These are phyloP conservation scores for Schizophyllum commune DNA, from an alignment of 1,284 basidiomycete species.

Conservation along the genomic window DNA sequence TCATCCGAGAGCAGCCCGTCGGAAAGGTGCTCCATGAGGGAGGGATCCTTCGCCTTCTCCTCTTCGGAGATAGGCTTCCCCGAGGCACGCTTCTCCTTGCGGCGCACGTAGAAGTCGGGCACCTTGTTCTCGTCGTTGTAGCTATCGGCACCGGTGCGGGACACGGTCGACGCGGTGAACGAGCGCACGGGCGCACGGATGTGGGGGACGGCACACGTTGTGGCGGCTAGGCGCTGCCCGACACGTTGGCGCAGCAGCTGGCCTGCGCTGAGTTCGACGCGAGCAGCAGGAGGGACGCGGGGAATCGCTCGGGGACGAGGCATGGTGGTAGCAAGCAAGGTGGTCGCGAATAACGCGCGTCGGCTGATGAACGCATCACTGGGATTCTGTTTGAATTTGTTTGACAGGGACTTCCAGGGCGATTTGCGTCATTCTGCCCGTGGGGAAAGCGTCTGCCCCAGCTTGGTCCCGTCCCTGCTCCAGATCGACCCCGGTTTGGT, in stretches of 20 bases:
- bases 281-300: neutral
- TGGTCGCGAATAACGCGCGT: neutral
- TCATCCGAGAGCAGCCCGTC: constrained; percentile 6
- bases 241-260: neutral
- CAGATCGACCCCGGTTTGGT: neutral
- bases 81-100: constrained; percentile 1
- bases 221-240: too few species aligned
- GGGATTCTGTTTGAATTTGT: neutral
- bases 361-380: neutral
- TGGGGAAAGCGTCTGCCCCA: neutral
- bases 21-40: constrained; percentile 3
- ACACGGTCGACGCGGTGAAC: neutral
- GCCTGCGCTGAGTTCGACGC: neutral
- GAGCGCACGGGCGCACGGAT: too few species aligned
- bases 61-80: neutral
- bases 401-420: neutral
- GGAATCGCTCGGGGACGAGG: neutral
- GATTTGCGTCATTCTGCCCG: neutral
- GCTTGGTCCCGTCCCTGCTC: neutral
- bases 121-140: constrained; percentile 3
- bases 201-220: too few species aligned
- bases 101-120: constrained; percentile 8
- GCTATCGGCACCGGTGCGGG: neutral
- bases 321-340: neutral
- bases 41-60: neutral